Percentiles rank a stretch among this genome's conserved stretches.
phyloP scores from a whole-genome alignment of 768 basidiomycete genomes.

The Pilatotrama ljubarskyi region DNA sequence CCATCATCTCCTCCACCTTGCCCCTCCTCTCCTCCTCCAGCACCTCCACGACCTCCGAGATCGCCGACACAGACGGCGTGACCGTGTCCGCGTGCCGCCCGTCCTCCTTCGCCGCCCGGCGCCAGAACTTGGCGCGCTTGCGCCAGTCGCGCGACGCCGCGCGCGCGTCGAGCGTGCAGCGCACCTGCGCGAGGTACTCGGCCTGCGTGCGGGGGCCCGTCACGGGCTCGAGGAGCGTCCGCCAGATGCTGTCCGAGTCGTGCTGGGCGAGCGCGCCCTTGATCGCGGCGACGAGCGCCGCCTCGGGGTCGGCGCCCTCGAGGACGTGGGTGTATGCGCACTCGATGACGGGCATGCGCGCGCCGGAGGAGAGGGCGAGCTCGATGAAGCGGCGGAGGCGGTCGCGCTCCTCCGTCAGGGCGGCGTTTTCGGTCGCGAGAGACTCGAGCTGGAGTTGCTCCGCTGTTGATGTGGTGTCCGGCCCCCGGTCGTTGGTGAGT shows the following conservation, averaged over 20 bases:
- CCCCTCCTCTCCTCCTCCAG: conserved; percentile 5
- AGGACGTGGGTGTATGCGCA: conserved; percentile 9
- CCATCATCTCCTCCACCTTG: conserved; percentile 11
- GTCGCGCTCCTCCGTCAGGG: conserved; percentile 11
- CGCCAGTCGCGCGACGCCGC: conserved; percentile 22
- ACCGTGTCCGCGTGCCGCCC: conserved; percentile 20
- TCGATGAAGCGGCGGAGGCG: conserved; percentile 22
- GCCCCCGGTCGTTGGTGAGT: neutral
- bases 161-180: conserved; percentile 27
- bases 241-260: conserved; percentile 24
- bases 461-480: neutral
- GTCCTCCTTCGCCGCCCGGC: conserved; percentile 20
- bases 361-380: conserved; percentile 16
- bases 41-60: conserved; percentile 21
- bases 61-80: conserved; percentile 26
- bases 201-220: conserved; percentile 24
- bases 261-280: conserved; percentile 15
- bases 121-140: conserved; percentile 26
- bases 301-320: conserved; percentile 22
- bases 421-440: conserved; percentile 17
- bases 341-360: conserved; percentile 20
- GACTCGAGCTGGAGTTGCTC: neutral
- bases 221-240: conserved; percentile 26
- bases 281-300: conserved; percentile 26
- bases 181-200: conserved; percentile 30